A percentile compares a stretch with the other conserved stretches of the same genome.
Conservation (phyloP, 331 rosid species). For the Pyracantha coccinea region DNA sequence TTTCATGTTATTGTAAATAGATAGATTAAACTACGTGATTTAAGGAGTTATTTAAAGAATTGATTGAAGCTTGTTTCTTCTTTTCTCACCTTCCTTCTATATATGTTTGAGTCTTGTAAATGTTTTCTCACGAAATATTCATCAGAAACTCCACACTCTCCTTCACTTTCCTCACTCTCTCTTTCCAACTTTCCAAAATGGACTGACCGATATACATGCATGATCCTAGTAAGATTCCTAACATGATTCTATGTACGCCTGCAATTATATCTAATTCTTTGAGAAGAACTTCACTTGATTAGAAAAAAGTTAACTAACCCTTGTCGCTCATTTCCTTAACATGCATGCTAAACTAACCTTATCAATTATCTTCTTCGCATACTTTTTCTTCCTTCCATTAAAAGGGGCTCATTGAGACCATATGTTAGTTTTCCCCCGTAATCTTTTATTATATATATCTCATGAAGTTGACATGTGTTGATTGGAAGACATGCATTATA, state of each 20-base stretch:
- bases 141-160: too few species aligned
- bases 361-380: not conserved
- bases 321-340: not conserved
- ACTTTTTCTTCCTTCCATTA: not conserved
- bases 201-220: not conserved
- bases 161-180: not conserved
- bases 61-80: too few species aligned
- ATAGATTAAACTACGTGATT: too few species aligned
- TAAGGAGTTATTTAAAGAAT: too few species aligned
- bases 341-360: not conserved
- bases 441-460: not conserved
- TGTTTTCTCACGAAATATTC: too few species aligned
- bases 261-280: not conserved
- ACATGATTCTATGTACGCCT: slow-evolving; percentile 11
- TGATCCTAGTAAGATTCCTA: not conserved
- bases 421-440: not conserved
- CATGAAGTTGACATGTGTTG: not conserved
- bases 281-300: not conserved
- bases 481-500: not conserved
- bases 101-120: too few species aligned
- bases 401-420: not conserved
- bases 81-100: too few species aligned
- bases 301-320: not conserved
- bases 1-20: too few species aligned
- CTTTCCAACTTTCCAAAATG: not conserved